Evolutionary conservation across 163 green algal species (phyloP).

Genomic region (Volvox carteri): DNA sequence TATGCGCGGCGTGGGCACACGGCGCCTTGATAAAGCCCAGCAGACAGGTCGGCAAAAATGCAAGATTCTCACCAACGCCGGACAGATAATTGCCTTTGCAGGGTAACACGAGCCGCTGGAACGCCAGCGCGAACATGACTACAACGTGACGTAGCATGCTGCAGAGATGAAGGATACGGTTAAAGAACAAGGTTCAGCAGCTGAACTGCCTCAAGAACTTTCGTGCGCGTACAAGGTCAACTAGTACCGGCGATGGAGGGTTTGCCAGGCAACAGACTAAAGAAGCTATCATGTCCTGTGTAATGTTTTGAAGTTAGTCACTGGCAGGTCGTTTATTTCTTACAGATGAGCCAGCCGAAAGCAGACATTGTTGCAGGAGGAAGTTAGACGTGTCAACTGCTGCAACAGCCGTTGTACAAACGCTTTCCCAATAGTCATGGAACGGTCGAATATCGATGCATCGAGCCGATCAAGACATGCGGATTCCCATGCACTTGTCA

Average conservation of each 20-base stretch:
- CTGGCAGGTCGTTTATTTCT: too few relatives aligned
- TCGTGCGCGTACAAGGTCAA: background rate
- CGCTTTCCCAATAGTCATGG: too few relatives aligned
- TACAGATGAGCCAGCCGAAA: too few relatives aligned
- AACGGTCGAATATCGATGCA: too few relatives aligned
- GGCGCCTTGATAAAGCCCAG: background rate
- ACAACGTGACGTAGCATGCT: background rate
- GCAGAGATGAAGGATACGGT: too few relatives aligned
- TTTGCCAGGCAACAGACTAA: background rate
- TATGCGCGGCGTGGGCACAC: background rate
- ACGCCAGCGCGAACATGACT: background rate
- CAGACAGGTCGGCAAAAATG: background rate
- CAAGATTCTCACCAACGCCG: background rate
- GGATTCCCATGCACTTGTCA: too few relatives aligned
- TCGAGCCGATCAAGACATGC: too few relatives aligned
- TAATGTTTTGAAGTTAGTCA: too few relatives aligned
- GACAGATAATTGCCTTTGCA: conserved; percentile 3
- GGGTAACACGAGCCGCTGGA: background rate
- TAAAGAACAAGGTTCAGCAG: too few relatives aligned
- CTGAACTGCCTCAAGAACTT: background rate
- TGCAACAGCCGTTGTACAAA: too few relatives aligned
- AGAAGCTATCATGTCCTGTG: background rate
- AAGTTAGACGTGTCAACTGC: too few relatives aligned
- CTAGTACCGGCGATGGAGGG: background rate
- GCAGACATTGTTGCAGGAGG: too few relatives aligned